Evolutionary conservation across 345 rosid species (phyloP).

Genomic region (Eucalyptus globulus): DNA sequence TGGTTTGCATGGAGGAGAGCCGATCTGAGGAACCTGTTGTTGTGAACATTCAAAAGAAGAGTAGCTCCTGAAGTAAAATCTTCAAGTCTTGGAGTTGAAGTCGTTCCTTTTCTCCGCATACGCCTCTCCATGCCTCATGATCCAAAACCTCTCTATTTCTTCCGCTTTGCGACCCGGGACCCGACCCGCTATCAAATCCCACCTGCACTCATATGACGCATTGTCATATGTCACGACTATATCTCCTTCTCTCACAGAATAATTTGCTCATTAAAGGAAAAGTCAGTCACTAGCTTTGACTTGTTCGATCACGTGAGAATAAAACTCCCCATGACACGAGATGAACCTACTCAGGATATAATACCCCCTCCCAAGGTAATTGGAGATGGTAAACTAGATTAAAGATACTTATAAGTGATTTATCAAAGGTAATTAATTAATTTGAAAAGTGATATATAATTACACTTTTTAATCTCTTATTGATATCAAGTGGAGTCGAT

Average conservation of each 20-base stretch:
- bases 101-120: slow-evolving; percentile 3
- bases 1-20: not conserved
- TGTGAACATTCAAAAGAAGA: not conserved
- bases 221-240: not conserved
- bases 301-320: not conserved
- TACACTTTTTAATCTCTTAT: not conserved
- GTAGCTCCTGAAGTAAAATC: not conserved
- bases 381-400: not conserved
- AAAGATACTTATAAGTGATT: not conserved
- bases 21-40: not conserved
- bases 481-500: not conserved
- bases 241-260: not conserved
- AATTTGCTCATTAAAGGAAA: not conserved
- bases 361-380: not conserved
- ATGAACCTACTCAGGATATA: not conserved
- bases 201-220: not conserved
- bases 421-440: not conserved
- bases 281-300: not conserved
- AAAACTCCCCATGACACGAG: not conserved
- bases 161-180: slow-evolving; percentile 10
- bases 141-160: slow-evolving; percentile 27
- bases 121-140: slow-evolving; percentile 10
- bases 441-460: not conserved
- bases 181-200: slow-evolving; percentile 23
- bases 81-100: not conserved